These are phyloP conservation scores for Botrytis medusae DNA, from an alignment of 2,329 filamentous ascomycete species.

Conservation along the genomic window DNA sequence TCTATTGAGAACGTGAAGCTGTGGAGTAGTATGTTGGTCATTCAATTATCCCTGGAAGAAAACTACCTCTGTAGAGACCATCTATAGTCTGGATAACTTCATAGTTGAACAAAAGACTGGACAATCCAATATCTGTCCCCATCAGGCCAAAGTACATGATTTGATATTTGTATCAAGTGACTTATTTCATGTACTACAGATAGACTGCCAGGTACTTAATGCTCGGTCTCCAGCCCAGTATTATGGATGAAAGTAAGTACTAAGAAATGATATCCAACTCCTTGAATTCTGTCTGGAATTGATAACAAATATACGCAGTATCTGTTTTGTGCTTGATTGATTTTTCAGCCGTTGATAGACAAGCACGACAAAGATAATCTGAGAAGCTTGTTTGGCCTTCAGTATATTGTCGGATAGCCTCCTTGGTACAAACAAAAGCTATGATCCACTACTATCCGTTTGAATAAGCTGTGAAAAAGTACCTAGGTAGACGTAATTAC, in stretches of 20 bases:
- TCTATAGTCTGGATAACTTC: neutral
- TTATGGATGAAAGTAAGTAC: neutral
- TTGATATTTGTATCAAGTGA: neutral
- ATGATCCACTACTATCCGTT: neutral
- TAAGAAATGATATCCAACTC: neutral
- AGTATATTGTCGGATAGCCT: neutral
- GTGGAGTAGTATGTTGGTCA: neutral
- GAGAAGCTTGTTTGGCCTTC: neutral
- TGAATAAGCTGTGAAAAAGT: neutral
- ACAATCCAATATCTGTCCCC: neutral
- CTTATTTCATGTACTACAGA: neutral
- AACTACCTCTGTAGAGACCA: neutral
- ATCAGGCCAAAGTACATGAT: too few species aligned
- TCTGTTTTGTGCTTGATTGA: neutral
- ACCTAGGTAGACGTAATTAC: neutral
- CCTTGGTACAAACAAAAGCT: neutral
- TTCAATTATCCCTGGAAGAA: neutral
- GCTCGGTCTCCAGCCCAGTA: accelerated
- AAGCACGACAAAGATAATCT: neutral
- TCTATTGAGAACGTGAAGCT: neutral
- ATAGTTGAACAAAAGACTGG: neutral
- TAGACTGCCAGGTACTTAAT: too few species aligned
- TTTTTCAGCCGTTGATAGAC: neutral
- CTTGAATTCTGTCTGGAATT: neutral
- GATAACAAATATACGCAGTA: neutral